Evolutionary conservation across 2,329 filamentous ascomycete genomes (phyloP), one percentile per base, ranked within the genome.

Genomic region (Fusarium nygamai): DNA sequence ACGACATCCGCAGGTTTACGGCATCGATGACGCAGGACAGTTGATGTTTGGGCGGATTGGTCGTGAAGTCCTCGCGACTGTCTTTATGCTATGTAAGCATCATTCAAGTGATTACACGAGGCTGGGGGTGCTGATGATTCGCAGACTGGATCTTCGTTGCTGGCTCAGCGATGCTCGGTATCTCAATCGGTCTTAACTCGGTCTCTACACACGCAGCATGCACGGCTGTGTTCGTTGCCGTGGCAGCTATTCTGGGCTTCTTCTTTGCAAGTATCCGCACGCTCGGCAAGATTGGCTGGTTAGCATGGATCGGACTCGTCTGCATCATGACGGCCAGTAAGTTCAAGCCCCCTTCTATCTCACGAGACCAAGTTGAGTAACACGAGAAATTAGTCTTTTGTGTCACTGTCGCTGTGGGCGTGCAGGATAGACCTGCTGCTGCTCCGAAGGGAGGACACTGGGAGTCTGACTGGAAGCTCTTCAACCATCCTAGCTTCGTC

Each of bases 21-120:
- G 86, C 36, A 87, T 89, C 61, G 87, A 88, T 57, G 88, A 89
- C 71, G 87, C 85, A 0, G 87, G 86, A 24, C 73, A 73, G 8
- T 78, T 88, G 43, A 81, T 89, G n/a, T 86, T 88, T 69, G 87
- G 88, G 20, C 81, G 79, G 4, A 62, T 83, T 10, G 86, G 87
- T 3, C 82, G 84, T 7, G 84, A 85, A 57, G 58, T 86, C 33
- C 81, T 88, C 29, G 83, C 80, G 8, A 71, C 72, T 34, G 72
- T 78, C 6, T 81, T 83, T 60, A 77, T 79, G 76, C 61, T 87
- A 61, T 81, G 83, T 85, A 53, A n/a, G 69, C 19, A 6, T 24
- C 3, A 4, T 29, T 29, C 19, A 1, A 3, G 4, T 6, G 1
- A 13, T 6, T 4, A 3, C 4, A 6, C 1, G 22, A 33, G 24